These are phyloP conservation scores for Salix exigua DNA, from an alignment of 345 rosid species.

Conservation along the genomic window DNA sequence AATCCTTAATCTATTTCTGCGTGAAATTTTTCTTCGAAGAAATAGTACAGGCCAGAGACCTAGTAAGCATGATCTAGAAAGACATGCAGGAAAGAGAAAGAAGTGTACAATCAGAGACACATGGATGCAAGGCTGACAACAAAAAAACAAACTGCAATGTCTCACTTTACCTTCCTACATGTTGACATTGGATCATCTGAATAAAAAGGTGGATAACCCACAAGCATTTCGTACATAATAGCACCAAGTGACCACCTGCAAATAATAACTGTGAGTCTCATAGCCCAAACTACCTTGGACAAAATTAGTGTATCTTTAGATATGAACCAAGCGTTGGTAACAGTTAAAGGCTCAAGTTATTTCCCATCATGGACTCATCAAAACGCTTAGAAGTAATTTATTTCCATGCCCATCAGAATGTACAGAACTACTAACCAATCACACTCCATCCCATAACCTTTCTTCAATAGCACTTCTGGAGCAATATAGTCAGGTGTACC, in stretches of 20 bases:
- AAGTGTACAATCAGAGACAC: neutral
- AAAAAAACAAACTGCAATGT: neutral
- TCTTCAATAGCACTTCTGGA: slow-evolving; percentile 91
- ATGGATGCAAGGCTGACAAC: neutral
- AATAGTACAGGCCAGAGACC: neutral
- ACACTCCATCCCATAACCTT: slow-evolving; percentile 98
- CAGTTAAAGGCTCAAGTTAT: neutral
- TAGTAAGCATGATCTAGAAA: neutral
- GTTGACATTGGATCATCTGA: slow-evolving; percentile 99
- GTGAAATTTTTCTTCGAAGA: neutral
- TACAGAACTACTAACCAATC: slow-evolving; percentile 63
- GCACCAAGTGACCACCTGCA: slow-evolving; percentile 98
- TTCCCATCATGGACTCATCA: neutral
- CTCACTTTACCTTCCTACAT: slow-evolving; percentile 64
- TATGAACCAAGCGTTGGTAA: slow-evolving; percentile 3
- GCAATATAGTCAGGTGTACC: slow-evolving; percentile 98
- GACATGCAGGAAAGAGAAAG: neutral
- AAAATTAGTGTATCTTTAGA: slow-evolving; percentile 8
- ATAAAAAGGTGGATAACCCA: slow-evolving; percentile 94
- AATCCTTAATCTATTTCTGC: neutral
- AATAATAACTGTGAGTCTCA: slow-evolving; percentile 22
- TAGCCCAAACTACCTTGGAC: slow-evolving; percentile 1
- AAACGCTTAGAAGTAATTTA: neutral
- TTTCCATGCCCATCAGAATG: neutral
- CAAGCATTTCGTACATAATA: slow-evolving; percentile 94